A percentile compares a stretch with the other conserved stretches of the same genome.
phyloP scores from a whole-genome alignment of 768 basidiomycete genomes.

The Suillus bovinus region DNA sequence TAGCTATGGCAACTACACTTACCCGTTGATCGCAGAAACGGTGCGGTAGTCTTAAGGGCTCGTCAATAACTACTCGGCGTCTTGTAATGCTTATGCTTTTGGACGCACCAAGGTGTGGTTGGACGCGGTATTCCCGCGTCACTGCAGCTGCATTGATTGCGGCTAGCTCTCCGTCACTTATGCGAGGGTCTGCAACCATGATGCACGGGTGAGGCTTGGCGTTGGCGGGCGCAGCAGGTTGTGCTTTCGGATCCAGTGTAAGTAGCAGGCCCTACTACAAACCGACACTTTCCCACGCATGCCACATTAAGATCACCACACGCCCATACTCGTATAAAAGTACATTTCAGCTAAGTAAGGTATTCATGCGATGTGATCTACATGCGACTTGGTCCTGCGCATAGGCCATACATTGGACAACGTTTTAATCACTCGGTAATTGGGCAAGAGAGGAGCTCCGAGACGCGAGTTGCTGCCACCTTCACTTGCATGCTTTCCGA shows the following conservation, averaged over 20 bases:
- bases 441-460: constrained; percentile 37
- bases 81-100: constrained; percentile 12
- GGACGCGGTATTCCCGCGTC: constrained; percentile 83
- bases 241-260: not conserved
- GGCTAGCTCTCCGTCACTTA: constrained; percentile 73
- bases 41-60: constrained; percentile 82
- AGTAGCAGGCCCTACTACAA: not conserved
- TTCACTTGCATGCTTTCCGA: constrained; percentile 41
- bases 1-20: constrained; percentile 28
- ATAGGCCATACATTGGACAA: not conserved
- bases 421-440: constrained; percentile 8
- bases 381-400: not conserved
- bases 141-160: constrained; percentile 88
- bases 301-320: constrained; percentile 4
- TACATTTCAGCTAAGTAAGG: constrained; percentile 2
- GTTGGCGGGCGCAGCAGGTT: constrained; percentile 6
- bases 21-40: constrained; percentile 99
- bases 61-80: constrained; percentile 9
- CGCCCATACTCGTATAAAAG: not conserved
- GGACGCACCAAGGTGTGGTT: constrained; percentile 81
- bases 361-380: not conserved
- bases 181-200: constrained; percentile 53
- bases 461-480: constrained; percentile 43
- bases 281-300: constrained; percentile 8
- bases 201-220: constrained; percentile 11